Base-by-base conservation (phyloP, 1,139 yeast species). In the Eremothecium cymbalariae region DNA sequence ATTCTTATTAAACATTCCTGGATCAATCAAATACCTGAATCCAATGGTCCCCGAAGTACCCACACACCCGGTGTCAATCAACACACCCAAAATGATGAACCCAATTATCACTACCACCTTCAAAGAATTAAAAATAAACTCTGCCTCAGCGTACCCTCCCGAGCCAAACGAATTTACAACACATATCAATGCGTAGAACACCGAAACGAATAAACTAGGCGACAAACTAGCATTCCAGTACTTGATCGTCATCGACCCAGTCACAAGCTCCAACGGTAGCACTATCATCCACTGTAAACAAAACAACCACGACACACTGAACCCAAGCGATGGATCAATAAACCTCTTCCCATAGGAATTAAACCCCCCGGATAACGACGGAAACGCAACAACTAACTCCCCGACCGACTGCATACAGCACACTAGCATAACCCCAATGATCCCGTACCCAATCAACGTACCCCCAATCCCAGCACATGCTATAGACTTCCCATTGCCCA, bases 221-320 rank as follows among this genome's bases (percentile, higher is more conserved):
- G 72, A 71, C 8, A 70, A 63, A 4, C 48, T 51, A 6, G 58
- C 46, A 38, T 68, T 64, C 85, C 86, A 79, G 52, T 63, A 78
- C 34, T 67, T 65, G 30, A 79, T 67, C 2, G 81, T 73, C 62
- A 79, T 72, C 1, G 83, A 67, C 1, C 85, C 82, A 5, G 88
- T 84, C 16, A 79, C 82, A 44, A 80, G 61, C 50, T 81, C 93
- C 37, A 80, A 60, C 0, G 93, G 88, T 31, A 79, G 63, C 3
- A 78, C 77, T 14, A 81, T 72, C 31, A 80, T 60, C 86, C 90
- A 82, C 63, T 77, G 82, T 47, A 82, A 55, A 24, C 75, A 80
- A 53, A 81, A 82, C 53, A 77, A 75, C 83, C 84, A 77, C 32
- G 84, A 78, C 45, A 75, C 69, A 18, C 81, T 73, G 54, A 77